Evolutionary conservation across 139 green algal genomes (phyloP).

Genomic region (Ettlia oleoabundans): DNA sequence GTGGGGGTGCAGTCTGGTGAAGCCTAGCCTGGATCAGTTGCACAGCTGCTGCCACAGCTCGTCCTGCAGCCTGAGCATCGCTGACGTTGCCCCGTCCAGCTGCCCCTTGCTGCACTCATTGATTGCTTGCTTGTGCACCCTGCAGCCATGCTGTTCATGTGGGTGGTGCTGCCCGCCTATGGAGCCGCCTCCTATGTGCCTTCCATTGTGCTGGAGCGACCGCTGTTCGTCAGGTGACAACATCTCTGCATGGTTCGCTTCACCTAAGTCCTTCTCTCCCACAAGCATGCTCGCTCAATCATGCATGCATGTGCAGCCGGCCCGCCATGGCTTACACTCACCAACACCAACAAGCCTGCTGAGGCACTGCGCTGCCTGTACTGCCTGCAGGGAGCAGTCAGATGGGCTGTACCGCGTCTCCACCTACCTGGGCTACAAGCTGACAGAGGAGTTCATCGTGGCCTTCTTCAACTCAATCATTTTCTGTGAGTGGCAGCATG

Average conservation of each 20-base stretch:
- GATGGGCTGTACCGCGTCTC: conserved; percentile 82
- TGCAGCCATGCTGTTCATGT: conserved; percentile 82
- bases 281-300: too few relatives aligned
- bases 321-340: neutral
- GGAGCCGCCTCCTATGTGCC: conserved; percentile 80
- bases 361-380: too few relatives aligned
- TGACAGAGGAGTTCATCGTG: neutral
- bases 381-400: conserved; percentile 59
- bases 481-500: neutral
- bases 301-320: too few relatives aligned
- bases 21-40: neutral
- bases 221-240: conserved; percentile 71
- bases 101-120: neutral
- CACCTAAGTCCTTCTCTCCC: too few relatives aligned
- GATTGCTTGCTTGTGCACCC: too few relatives aligned
- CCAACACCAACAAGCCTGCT: too few relatives aligned
- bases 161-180: conserved; percentile 73
- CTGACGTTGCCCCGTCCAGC: neutral
- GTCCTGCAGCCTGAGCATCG: too few relatives aligned
- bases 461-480: neutral
- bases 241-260: too few relatives aligned
- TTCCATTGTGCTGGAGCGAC: conserved; percentile 76
- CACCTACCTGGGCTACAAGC: conserved; percentile 71
- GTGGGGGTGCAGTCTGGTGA: neutral
- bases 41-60: too few relatives aligned